phyloP scores from a whole-genome alignment of 2,329 filamentous ascomycete species.

The Ophiocordyceps camponoti-leonardi region DNA sequence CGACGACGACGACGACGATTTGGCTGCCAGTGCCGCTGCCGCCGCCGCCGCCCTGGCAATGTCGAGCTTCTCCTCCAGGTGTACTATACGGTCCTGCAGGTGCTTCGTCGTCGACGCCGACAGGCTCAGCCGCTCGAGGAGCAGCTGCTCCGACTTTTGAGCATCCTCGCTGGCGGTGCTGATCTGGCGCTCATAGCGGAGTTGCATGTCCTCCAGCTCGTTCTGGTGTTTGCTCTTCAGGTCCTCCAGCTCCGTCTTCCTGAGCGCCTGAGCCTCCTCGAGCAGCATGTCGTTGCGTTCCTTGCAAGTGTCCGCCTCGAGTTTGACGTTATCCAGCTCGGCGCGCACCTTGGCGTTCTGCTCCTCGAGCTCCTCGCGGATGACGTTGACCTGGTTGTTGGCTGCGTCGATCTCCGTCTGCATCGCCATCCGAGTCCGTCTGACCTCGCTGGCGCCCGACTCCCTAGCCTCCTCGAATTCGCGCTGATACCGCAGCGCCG shows the following conservation, averaged over 20 bases:
- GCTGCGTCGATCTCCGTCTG: constrained; percentile 70
- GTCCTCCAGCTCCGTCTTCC: constrained; percentile 35
- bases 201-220: constrained; percentile 56
- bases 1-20: constrained; percentile 21
- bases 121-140: constrained; percentile 65
- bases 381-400: constrained; percentile 70
- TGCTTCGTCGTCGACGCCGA: constrained; percentile 74
- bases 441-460: constrained; percentile 60
- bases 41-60: constrained; percentile 76
- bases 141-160: constrained; percentile 60
- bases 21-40: constrained; percentile 64
- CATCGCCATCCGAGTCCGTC: constrained; percentile 61
- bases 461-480: constrained; percentile 77
- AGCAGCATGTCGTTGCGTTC: constrained; percentile 71
- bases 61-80: constrained; percentile 81
- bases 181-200: constrained; percentile 58
- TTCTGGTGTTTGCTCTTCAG: constrained; percentile 44
- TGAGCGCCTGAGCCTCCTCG: constrained; percentile 60
- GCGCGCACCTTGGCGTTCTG: constrained; percentile 55
- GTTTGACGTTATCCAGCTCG: constrained; percentile 59
- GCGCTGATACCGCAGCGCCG: constrained; percentile 52
- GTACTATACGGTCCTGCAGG: constrained; percentile 66
- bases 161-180: constrained; percentile 65
- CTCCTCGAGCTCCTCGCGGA: constrained; percentile 66
- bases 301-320: constrained; percentile 67